Evolutionary conservation across 768 basidiomycete genomes (phyloP).

Genomic region (Naganishia kalamii): DNA sequence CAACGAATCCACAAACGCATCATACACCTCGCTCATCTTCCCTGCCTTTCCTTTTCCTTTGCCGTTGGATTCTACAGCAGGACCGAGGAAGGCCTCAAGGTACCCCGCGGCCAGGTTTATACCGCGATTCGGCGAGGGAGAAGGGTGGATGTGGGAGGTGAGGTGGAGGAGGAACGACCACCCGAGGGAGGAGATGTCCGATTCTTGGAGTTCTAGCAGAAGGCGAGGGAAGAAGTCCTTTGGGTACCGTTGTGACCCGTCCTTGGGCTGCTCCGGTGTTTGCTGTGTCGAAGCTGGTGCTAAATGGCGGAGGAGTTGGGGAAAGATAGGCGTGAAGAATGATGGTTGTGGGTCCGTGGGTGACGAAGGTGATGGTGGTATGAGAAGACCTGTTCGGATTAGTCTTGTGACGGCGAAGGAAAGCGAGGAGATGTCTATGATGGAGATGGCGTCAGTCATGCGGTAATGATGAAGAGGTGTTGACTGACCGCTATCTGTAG

Average conservation of each 20-base stretch:
- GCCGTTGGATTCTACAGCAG: conserved; percentile 34
- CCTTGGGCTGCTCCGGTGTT: not conserved
- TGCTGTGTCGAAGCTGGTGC: conserved; percentile 8
- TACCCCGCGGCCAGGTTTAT: conserved; percentile 55
- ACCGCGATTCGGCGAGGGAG: conserved; percentile 49
- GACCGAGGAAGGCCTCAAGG: conserved; percentile 54
- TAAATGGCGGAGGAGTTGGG: conserved; percentile 43
- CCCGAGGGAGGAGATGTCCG: not conserved
- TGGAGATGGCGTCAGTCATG: not conserved
- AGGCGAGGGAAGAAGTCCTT: conserved; percentile 2
- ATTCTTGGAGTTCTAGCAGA: not conserved
- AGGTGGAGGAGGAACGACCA: conserved; percentile 22
- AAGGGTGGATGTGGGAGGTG: not conserved
- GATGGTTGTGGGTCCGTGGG: conserved; percentile 49
- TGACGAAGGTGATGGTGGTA: conserved; percentile 18
- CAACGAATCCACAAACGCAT: not conserved
- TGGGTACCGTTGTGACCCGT: not conserved
- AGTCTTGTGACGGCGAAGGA: conserved; percentile 47
- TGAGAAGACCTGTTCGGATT: conserved; percentile 32
- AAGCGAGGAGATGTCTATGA: conserved; percentile 12
- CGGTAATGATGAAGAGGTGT: not conserved
- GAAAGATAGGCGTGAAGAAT: conserved; percentile 53
- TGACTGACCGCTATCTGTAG: not conserved
- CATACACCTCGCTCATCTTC: not conserved
- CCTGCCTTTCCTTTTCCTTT: not conserved